phyloP scores from a whole-genome alignment of 78 protist genomes.

The Guillardia theta region DNA sequence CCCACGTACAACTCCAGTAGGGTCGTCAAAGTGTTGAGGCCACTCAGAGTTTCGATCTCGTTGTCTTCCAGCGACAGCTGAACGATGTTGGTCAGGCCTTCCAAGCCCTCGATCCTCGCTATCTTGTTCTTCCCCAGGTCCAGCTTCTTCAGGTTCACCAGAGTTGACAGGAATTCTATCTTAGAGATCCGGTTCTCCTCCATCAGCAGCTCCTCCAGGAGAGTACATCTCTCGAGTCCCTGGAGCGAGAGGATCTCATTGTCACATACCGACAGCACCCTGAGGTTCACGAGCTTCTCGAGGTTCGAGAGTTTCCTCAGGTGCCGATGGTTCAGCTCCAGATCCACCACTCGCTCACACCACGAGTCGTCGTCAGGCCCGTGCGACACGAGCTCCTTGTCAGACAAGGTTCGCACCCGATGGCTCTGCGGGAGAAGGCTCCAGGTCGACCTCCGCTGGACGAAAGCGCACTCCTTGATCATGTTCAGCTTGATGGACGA shows the following conservation, averaged over 20 bases:
- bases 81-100: background rate
- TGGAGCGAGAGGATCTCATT: conserved; percentile 53
- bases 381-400: background rate
- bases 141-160: background rate
- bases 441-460: background rate
- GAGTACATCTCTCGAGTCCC: background rate
- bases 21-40: background rate
- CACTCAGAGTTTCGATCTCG: conserved; percentile 32
- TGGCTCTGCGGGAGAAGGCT: background rate
- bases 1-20: conserved; percentile 65
- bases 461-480: too few relatives aligned
- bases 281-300: conserved; percentile 32
- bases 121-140: conserved; percentile 60
- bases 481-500: background rate
- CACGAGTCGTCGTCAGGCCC: conserved; percentile 14
- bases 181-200: conserved; percentile 50
- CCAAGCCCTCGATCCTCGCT: conserved; percentile 20
- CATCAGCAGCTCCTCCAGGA: conserved; percentile 55
- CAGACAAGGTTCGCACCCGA: too few relatives aligned
- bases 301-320: conserved; percentile 42
- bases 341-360: conserved; percentile 29
- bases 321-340: conserved; percentile 8
- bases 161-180: conserved; percentile 34
- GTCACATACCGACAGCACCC: conserved; percentile 47
- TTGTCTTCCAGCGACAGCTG: conserved; percentile 68